Evolutionary conservation across 345 rosid genomes (phyloP).

Genomic region (Murraya koenigii): DNA sequence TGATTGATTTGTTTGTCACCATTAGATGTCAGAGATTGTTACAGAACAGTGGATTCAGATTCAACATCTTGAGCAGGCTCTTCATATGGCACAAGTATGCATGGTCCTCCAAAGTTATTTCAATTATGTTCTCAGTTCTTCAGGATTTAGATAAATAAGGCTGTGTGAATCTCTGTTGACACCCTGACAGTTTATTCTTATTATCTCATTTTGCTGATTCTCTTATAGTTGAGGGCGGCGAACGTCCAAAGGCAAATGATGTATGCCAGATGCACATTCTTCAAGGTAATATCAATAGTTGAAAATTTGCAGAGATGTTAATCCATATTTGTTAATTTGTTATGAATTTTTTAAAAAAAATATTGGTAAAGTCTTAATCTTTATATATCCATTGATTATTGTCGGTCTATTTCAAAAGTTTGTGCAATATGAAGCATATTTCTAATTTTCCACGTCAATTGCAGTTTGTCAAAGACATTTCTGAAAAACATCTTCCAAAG

Average conservation of each 20-base stretch:
- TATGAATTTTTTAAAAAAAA: not conserved
- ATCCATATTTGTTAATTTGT: not conserved
- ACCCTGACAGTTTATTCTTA: not conserved
- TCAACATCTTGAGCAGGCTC: conserved; percentile 70
- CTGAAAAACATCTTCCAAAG: conserved; percentile 34
- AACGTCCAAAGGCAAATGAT: conserved; percentile 33
- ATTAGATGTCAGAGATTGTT: conserved; percentile 53
- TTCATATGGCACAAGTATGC: conserved; percentile 41
- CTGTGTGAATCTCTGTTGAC: not conserved
- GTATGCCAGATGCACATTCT: conserved; percentile 43
- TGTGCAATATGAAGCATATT: not conserved
- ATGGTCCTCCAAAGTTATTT: conserved; percentile 2
- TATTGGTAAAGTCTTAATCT: not conserved
- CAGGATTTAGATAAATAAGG: not conserved
- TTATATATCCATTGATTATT: not conserved
- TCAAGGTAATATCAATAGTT: conserved; percentile 40
- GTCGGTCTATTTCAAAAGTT: not conserved
- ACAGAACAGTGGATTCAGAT: conserved; percentile 70
- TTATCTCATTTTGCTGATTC: not conserved
- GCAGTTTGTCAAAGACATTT: conserved; percentile 40
- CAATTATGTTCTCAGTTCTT: not conserved
- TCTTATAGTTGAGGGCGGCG: conserved; percentile 38
- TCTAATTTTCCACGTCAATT: conserved; percentile 11
- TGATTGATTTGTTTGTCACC: not conserved
- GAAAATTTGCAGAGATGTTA: not conserved